These are phyloP conservation scores for Centella asiatica DNA, from an alignment of 129 eudicot species.

Conservation along the genomic window DNA sequence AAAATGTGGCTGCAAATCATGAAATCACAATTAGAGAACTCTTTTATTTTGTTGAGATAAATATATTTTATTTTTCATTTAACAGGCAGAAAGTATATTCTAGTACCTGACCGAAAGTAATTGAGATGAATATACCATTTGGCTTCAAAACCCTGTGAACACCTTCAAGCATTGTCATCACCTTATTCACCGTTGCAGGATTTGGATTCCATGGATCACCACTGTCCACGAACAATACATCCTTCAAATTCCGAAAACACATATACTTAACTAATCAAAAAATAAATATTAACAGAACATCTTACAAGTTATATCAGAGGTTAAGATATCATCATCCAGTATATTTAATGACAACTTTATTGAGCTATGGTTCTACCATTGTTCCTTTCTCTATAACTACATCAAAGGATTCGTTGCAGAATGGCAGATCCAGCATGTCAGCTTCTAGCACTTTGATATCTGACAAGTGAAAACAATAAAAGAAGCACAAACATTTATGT, in stretches of 20 bases:
- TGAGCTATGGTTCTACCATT: constrained; percentile 39
- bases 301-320: neutral
- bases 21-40: constrained; percentile 1
- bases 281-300: neutral
- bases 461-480: constrained; percentile 26
- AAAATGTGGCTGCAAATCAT: constrained; percentile 75
- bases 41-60: neutral
- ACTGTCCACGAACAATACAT: constrained; percentile 98
- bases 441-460: constrained; percentile 75
- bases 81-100: neutral
- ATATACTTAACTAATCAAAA: constrained; percentile 22
- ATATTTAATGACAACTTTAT: neutral
- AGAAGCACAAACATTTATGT: neutral
- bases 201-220: constrained; percentile 98
- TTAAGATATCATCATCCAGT: constrained; percentile 1
- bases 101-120: constrained; percentile 91
- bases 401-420: constrained; percentile 68
- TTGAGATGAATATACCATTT: constrained; percentile 76
- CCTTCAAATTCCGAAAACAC: constrained; percentile 58
- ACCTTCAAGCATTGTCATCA: constrained; percentile 83
- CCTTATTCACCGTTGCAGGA: constrained; percentile 49
- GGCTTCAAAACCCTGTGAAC: constrained; percentile 84
- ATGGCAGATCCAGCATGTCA: constrained; percentile 87
- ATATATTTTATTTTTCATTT: neutral
- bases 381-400: constrained; percentile 98